Percentiles rank a stretch among this genome's conserved stretches.
Conservation (phyloP, 257 asterid species). For the Ocimum tenuiflorum region DNA sequence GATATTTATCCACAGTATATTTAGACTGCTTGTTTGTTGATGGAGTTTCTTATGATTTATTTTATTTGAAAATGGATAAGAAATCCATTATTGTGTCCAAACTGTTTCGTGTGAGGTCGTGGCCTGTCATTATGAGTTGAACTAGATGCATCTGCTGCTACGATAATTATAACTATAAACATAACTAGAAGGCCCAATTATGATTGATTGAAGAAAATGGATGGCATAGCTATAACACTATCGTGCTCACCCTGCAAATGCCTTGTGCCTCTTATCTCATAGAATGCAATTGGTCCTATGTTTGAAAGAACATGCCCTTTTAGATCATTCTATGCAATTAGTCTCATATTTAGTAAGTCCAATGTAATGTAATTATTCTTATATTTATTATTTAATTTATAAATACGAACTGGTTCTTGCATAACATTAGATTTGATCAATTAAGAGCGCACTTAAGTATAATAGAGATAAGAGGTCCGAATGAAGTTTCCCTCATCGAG, state of each 20-base stretch:
- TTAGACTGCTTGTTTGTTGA: neutral
- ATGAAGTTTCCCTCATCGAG: no score
- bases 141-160: neutral
- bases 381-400: no score
- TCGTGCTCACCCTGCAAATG: neutral
- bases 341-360: no score
- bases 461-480: no score
- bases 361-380: no score
- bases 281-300: no score
- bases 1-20: slow-evolving; percentile 6
- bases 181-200: neutral
- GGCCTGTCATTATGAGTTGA: neutral
- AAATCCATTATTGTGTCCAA: neutral
- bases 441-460: no score
- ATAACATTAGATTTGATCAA: no score
- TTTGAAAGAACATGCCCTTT: no score
- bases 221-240: neutral
- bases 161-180: neutral
- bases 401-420: no score
- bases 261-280: no score
- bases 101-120: neutral
- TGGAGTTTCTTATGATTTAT: neutral
- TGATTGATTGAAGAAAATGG: neutral
- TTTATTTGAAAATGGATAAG: neutral
- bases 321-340: no score